Conservation (phyloP, 2,329 filamentous ascomycete genomes). For the Massarina eburnea region DNA sequence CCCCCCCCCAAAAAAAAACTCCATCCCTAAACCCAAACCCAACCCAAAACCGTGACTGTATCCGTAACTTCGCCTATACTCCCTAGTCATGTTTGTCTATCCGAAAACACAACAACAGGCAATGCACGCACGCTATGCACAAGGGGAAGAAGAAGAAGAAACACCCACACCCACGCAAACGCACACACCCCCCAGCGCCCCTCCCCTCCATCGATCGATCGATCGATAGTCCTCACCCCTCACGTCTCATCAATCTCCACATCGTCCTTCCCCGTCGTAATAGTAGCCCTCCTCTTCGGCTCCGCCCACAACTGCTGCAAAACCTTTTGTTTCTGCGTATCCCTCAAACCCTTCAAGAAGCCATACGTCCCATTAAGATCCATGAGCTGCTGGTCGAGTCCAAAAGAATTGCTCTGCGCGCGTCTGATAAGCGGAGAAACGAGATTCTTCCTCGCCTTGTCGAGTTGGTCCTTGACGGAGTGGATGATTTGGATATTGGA, state of each 20-base stretch:
- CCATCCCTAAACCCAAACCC: no score
- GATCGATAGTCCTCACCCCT: slow-evolving; percentile 6
- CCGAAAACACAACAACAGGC: slow-evolving; percentile 5
- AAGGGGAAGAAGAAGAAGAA: not conserved
- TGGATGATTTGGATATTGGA: slow-evolving; percentile 84
- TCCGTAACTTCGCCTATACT: no score
- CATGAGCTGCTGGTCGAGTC: slow-evolving; percentile 81
- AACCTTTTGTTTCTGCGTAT: slow-evolving; percentile 79
- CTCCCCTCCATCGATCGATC: not conserved
- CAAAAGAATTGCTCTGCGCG: slow-evolving; percentile 67
- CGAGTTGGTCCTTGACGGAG: slow-evolving; percentile 81
- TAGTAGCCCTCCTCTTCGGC: slow-evolving; percentile 30
- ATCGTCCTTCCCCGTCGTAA: slow-evolving; percentile 20
- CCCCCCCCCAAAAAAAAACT: no score
- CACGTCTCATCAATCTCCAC: slow-evolving; percentile 20
- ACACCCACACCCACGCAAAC: slow-evolving; percentile 6
- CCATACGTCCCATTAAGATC: slow-evolving; percentile 79
- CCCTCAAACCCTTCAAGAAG: slow-evolving; percentile 73
- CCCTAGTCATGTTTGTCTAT: slow-evolving; percentile 3
- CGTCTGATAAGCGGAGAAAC: slow-evolving; percentile 80
- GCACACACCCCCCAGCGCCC: not conserved
- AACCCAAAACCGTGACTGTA: no score
- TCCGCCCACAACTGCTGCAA: slow-evolving; percentile 70
- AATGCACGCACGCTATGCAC: not conserved
- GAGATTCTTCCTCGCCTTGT: slow-evolving; percentile 79